Base-by-base conservation (phyloP, 163 green algal species). In the Coccomyxa subellipsoidea region DNA sequence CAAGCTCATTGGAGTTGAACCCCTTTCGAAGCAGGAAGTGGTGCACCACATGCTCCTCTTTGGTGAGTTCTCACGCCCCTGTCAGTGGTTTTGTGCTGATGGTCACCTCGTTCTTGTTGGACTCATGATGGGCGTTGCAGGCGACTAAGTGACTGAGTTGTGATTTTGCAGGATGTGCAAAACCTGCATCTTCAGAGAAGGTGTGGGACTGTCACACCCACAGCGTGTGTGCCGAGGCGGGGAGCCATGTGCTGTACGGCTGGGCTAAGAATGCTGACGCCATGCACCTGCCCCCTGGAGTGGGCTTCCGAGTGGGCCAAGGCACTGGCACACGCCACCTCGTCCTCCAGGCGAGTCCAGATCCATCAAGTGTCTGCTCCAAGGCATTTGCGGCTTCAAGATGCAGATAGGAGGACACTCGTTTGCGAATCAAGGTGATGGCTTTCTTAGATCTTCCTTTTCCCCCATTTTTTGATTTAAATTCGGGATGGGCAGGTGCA, bases 21-120 rank as follows among this genome's bases (percentile, higher is more conserved):
- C 93, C 9, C 79, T 92, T 18, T 91, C 90, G 0, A 80, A 90
- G 77, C 81, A 95, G 81, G 78, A 89, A 35, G 80, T 92, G 6
- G 93, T 95, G 9, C 93, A 97, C 85, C 93, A 97, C 79, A 97
- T 97, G 84, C 89, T 97, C 54, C 89, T 97, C 5, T 97, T 94
- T 82, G 93, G 93, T 91, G 47, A 75, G 82, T 73, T n/a, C 4
- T 23, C 66, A 37, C 10, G 15, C 34, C 23, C 31, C 76, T 79
- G 31, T 15, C 40, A 47, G 1, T 79, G 18, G 15, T 25, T 27
- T 38, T 0, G 23, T 18, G 3, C 23, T 1, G 23, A 59, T 59
- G 47, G 15, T 27, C 23, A 59, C 47, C 23, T 7, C 47, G 23
- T 59, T 12, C 47, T 59, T 59, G 3, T 59, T 59, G 47, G 15